Evolutionary conservation across 2,329 filamentous ascomycete genomes (phyloP).

Genomic region (Clonostachys byssicola): DNA sequence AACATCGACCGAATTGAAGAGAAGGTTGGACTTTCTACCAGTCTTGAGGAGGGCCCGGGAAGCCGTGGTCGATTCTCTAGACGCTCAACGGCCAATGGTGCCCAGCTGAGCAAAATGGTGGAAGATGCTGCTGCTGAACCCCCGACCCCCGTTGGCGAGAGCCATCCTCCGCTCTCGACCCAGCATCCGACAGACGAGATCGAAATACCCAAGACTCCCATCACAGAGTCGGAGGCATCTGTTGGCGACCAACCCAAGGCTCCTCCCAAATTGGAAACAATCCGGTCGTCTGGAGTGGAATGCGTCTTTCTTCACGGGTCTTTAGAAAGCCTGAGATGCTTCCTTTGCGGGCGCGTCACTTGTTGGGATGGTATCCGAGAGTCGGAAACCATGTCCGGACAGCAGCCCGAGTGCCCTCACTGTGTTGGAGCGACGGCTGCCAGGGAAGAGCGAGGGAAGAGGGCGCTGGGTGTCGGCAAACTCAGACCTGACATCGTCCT

Average conservation of each 20-base stretch:
- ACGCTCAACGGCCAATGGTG: conserved; percentile 29
- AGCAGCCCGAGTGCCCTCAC: conserved; percentile 63
- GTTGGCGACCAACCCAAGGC: conserved; percentile 4
- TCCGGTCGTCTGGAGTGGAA: conserved; percentile 44
- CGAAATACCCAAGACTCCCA: not conserved
- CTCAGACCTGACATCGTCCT: conserved; percentile 70
- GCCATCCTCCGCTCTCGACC: not conserved
- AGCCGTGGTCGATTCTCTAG: conserved; percentile 56
- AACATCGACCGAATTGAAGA: conserved; percentile 74
- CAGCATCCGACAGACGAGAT: not conserved
- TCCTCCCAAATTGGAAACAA: conserved; percentile 15
- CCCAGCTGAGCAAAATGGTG: conserved; percentile 29
- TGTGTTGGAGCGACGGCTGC: conserved; percentile 60
- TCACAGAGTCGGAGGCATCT: conserved; percentile 8
- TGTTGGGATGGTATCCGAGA: conserved; percentile 56
- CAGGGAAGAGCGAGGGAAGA: conserved; percentile 60
- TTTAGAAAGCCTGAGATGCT: conserved; percentile 60
- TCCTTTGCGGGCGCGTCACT: conserved; percentile 52
- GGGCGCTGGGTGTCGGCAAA: conserved; percentile 63
- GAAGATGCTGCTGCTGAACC: conserved; percentile 16
- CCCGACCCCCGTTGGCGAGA: conserved; percentile 2
- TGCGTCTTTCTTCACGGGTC: conserved; percentile 71
- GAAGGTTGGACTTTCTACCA: conserved; percentile 62
- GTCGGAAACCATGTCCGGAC: conserved; percentile 54
- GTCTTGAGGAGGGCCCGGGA: conserved; percentile 57